Conservation (phyloP, 805 yeast genomes). For the Grigorovia yakushimaensis region DNA sequence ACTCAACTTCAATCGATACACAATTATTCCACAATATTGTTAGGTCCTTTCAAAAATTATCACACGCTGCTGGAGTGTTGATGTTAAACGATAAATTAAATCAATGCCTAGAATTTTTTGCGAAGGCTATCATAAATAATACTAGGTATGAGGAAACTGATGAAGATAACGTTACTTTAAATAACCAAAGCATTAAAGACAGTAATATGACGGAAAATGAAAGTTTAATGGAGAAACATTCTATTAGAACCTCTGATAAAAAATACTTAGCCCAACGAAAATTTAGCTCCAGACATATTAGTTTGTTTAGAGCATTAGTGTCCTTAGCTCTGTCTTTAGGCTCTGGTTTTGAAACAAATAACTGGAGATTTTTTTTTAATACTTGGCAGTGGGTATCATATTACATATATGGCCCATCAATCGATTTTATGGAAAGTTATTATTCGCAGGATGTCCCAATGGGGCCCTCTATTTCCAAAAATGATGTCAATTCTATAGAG, state of each 20-base stretch:
- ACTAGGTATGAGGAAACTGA: slow-evolving; percentile 4
- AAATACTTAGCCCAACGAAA: slow-evolving; percentile 31
- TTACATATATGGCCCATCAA: slow-evolving; percentile 53
- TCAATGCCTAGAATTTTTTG: slow-evolving; percentile 40
- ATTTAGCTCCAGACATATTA: slow-evolving; percentile 57
- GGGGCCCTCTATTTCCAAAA: slow-evolving; percentile 33
- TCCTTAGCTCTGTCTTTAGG: slow-evolving; percentile 80
- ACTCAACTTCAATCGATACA: slow-evolving; percentile 52
- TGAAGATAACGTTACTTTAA: slow-evolving; percentile 33
- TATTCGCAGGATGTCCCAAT: slow-evolving; percentile 33
- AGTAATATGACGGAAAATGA: slow-evolving; percentile 9
- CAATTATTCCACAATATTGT: slow-evolving; percentile 60
- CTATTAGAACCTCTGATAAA: slow-evolving; percentile 6
- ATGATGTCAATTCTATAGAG: slow-evolving; percentile 45
- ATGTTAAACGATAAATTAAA: slow-evolving; percentile 49
- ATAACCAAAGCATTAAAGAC: slow-evolving; percentile 10
- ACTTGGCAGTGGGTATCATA: slow-evolving; percentile 76
- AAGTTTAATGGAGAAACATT: neutral
- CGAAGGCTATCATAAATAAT: slow-evolving; percentile 36
- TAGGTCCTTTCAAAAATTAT: slow-evolving; percentile 66
- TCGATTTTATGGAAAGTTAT: slow-evolving; percentile 27
- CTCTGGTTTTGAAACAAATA: slow-evolving; percentile 43
- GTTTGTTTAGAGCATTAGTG: slow-evolving; percentile 67
- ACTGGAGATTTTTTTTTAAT: slow-evolving; percentile 56
- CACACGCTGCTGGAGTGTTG: slow-evolving; percentile 77